Percentiles rank a stretch among this genome's conserved stretches.
phyloP scores from a whole-genome alignment of 2,329 filamentous ascomycete species.

The Talaromyces funiculosus region DNA sequence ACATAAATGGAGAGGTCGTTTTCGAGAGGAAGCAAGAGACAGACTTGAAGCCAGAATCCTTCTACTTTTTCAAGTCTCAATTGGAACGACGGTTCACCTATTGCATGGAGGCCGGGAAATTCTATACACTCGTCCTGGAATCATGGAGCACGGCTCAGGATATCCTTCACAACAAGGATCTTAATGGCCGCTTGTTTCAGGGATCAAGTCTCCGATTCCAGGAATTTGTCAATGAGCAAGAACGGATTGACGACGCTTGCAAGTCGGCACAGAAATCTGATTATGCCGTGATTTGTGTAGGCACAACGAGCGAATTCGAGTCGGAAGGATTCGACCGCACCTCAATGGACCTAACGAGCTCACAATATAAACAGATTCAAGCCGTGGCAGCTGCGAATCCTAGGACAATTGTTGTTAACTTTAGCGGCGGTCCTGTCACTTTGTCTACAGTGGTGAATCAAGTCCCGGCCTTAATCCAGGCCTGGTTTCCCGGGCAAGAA shows the following conservation, averaged over 20 bases:
- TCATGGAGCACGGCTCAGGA: too few relatives aligned
- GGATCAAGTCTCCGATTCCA: too few relatives aligned
- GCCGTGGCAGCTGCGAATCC: conserved; percentile 63
- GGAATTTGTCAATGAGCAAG: too few relatives aligned
- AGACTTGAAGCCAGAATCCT: too few relatives aligned
- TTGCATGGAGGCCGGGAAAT: too few relatives aligned
- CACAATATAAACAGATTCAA: conserved; percentile 54
- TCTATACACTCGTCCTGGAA: too few relatives aligned
- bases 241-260: conserved; percentile 57
- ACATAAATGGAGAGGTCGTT: too few relatives aligned
- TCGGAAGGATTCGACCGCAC: conserved; percentile 62
- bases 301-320: conserved; percentile 59
- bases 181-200: too few relatives aligned
- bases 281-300: conserved; percentile 20
- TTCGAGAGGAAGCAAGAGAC: too few relatives aligned
- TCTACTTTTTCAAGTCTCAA: too few relatives aligned
- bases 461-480: conserved; percentile 60
- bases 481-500: conserved; percentile 82
- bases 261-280: conserved; percentile 60
- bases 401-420: conserved; percentile 67
- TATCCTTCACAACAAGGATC: too few relatives aligned
- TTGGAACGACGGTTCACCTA: too few relatives aligned
- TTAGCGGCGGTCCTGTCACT: conserved; percentile 64
- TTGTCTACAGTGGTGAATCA: conserved; percentile 45
- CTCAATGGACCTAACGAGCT: conserved; percentile 52